phyloP scores from a whole-genome alignment of 208 protist species.

The Acanthamoeba castellanii region DNA sequence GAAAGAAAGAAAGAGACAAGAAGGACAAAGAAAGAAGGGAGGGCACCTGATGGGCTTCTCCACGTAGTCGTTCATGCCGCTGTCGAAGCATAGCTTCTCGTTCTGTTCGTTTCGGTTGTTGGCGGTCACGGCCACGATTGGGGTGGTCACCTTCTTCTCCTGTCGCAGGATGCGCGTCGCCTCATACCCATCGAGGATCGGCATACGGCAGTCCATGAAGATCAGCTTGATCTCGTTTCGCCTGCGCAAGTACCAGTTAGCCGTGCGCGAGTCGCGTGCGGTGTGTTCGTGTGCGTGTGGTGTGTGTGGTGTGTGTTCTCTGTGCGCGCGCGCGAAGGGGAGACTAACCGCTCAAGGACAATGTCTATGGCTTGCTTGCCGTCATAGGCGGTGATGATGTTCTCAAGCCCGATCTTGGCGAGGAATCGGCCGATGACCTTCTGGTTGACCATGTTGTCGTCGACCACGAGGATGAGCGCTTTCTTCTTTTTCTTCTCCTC shows the following conservation, averaged over 20 bases:
- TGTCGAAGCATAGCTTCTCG: constrained; percentile 61
- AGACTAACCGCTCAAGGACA: constrained; percentile 5
- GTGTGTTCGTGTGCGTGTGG: too few relatives aligned
- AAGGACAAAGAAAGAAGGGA: background rate
- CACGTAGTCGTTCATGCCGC: constrained; percentile 64
- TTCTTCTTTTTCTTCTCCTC: constrained; percentile 60
- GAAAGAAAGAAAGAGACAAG: background rate
- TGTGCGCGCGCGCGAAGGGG: too few relatives aligned
- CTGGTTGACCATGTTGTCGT: constrained; percentile 64
- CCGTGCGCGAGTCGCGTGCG: too few relatives aligned
- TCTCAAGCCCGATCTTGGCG: constrained; percentile 58
- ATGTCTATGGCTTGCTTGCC: constrained; percentile 65
- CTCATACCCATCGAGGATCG: constrained; percentile 63
- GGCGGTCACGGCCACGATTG: constrained; percentile 63
- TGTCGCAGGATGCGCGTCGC: constrained; percentile 66
- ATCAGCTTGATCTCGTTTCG: constrained; percentile 61
- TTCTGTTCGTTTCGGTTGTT: constrained; percentile 62
- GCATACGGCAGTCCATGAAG: constrained; percentile 73
- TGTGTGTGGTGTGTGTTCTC: too few relatives aligned
- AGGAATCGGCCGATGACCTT: constrained; percentile 62
- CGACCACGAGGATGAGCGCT: constrained; percentile 60
- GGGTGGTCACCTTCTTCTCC: constrained; percentile 32
- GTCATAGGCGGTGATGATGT: constrained; percentile 58
- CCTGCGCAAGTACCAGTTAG: background rate
- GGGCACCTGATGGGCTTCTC: constrained; percentile 45